Percentiles rank a stretch among this genome's conserved stretches.
Conservation (phyloP, 495 filamentous ascomycete genomes). For the Xylaria nigripes region DNA sequence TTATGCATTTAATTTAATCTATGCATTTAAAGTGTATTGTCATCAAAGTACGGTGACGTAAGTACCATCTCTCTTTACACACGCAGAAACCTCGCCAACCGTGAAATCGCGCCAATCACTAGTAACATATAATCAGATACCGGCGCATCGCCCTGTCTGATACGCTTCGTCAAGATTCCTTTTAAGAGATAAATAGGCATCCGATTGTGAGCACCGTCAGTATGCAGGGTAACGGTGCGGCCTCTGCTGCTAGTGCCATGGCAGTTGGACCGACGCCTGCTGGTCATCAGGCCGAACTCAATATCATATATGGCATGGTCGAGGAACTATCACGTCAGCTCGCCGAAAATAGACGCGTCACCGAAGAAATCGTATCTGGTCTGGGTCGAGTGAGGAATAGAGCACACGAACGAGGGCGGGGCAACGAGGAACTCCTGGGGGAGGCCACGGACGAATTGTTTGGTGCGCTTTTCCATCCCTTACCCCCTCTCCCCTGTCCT, state of each 20-base stretch:
- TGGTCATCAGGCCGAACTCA: conserved; percentile 80
- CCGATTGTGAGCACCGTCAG: conserved; percentile 18
- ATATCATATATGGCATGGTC: conserved; percentile 76
- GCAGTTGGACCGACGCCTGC: conserved; percentile 55
- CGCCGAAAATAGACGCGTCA: conserved; percentile 67
- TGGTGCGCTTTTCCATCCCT: conserved; percentile 24
- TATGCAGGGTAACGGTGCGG: conserved; percentile 46
- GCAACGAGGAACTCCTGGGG: conserved; percentile 44
- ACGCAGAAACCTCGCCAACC: too few species aligned
- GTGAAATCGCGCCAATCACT: too few species aligned
- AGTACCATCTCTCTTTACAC: too few species aligned
- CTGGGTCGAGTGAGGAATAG: conserved; percentile 45
- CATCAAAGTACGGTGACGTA: too few species aligned
- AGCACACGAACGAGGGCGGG: conserved; percentile 37
- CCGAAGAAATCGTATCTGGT: conserved; percentile 63
- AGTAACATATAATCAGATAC: background rate
- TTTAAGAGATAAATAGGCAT: background rate
- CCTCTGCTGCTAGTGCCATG: conserved; percentile 39
- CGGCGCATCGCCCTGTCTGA: background rate
- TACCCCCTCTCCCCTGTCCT: background rate
- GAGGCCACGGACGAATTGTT: conserved; percentile 41
- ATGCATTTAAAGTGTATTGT: too few species aligned
- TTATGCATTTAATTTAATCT: too few species aligned
- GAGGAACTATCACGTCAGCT: conserved; percentile 69
- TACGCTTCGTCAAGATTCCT: background rate